Evolutionary conservation across 2,329 filamentous ascomycete genomes (phyloP), one percentile per base, ranked within the genome.

Genomic region (Colletotrichum siamense): DNA sequence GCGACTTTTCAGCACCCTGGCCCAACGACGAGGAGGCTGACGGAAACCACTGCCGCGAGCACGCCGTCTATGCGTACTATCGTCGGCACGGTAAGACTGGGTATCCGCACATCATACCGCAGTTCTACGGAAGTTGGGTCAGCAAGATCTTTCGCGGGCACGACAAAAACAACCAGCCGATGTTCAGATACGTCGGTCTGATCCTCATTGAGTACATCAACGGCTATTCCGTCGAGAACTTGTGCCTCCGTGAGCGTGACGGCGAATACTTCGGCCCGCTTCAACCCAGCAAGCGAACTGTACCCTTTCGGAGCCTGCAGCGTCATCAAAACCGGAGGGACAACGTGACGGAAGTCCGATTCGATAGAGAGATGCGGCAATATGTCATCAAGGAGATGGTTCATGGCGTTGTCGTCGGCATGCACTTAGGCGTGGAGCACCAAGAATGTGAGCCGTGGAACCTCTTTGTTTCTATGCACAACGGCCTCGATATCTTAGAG

Each of bases 391-490:
- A 15, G 12, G 18, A 28, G 18, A n/a, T 28, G 7, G 2, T 67
- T 7, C 12, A 67, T 8, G 28, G 26, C 44, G 15, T 32, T 8
- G 39, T 34, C 0, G 22, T 10, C 26, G 16, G 32, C 26, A 9
- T 67, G 7, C 64, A 67, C 44, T 34, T 55, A 12, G 28, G 28
- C 0, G 28, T 67, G 13, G 0, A 34, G 18, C 64, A 67, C 0
- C 5, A 3, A 0, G 18, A 57, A 10, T 16, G 30, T 0, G 82
- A 83, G 77, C 80, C 82, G 39, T 83, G 84, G 69, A 83, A 82
- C 13, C 78, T 82, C 73, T 32, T 52, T 1, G 22, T 67, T 13
- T 8, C 64, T n/a, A 32, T n/a, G 26, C 63, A 1, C 2, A n/a
- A 30, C 36, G 16, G 22, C 18, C 24, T 22, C 0, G 7, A 0